These are phyloP conservation scores for Penicillium taxi DNA, from an alignment of 495 filamentous ascomycete species.

Conservation along the genomic window DNA sequence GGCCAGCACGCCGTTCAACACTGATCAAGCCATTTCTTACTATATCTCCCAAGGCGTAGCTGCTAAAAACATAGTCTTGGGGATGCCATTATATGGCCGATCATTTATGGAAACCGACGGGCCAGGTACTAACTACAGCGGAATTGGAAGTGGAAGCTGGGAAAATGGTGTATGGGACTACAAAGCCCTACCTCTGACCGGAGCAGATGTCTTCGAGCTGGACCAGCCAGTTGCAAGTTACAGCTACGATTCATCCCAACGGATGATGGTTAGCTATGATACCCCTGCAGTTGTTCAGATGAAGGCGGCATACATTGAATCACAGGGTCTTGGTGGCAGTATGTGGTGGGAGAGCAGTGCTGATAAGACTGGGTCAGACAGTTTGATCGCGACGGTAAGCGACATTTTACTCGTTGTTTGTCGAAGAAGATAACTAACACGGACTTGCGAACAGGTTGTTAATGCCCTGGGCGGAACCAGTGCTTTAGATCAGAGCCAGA, in stretches of 20 bases:
- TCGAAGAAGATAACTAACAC: background rate
- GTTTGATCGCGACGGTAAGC: slow-evolving; percentile 53
- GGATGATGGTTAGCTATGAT: slow-evolving; percentile 72
- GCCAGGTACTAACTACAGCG: slow-evolving; percentile 56
- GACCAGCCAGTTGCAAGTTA: slow-evolving; percentile 46
- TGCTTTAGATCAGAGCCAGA: slow-evolving; percentile 20
- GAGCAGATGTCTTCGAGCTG: slow-evolving; percentile 15
- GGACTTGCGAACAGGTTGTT: slow-evolving; percentile 18
- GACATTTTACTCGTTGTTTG: background rate
- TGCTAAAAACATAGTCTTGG: slow-evolving; percentile 64
- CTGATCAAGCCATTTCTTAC: slow-evolving; percentile 52
- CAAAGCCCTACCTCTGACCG: slow-evolving; percentile 46
- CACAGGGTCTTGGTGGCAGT: slow-evolving; percentile 60
- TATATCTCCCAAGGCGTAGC: slow-evolving; percentile 57
- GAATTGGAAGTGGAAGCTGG: slow-evolving; percentile 59
- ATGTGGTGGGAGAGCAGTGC: slow-evolving; percentile 91
- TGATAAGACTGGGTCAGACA: slow-evolving; percentile 51
- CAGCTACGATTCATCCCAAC: slow-evolving; percentile 52
- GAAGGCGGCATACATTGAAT: slow-evolving; percentile 61
- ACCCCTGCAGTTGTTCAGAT: slow-evolving; percentile 46
- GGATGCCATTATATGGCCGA: slow-evolving; percentile 81
- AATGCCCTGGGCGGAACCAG: slow-evolving; percentile 20
- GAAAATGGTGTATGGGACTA: slow-evolving; percentile 79
- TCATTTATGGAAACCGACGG: slow-evolving; percentile 67
- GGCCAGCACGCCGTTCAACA: slow-evolving; percentile 58